Conservation (phyloP, 164 flowering plant genomes). For the Vitis amurensis region DNA sequence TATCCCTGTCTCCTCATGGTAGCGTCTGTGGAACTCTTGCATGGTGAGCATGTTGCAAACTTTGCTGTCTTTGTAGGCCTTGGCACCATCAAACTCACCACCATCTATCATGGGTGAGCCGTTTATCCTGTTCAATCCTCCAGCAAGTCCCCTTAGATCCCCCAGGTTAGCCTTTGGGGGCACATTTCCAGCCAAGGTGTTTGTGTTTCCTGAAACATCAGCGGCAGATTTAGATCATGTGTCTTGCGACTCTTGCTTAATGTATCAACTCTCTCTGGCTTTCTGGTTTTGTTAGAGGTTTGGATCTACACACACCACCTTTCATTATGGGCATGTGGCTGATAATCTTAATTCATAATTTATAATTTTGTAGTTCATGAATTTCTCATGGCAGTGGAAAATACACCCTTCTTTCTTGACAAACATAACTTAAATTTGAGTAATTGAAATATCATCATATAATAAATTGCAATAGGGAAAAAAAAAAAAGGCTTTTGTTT, state of each 20-base stretch:
- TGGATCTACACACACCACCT: too few relatives aligned
- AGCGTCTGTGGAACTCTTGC: constrained; percentile 86
- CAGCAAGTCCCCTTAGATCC: constrained; percentile 71
- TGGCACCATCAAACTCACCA: constrained; percentile 83
- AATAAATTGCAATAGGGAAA: too few relatives aligned
- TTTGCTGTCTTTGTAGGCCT: constrained; percentile 92
- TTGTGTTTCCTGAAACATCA: constrained; percentile 61
- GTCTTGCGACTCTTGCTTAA: not conserved
- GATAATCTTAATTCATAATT: too few relatives aligned
- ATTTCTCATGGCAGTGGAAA: too few relatives aligned
- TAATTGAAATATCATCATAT: too few relatives aligned
- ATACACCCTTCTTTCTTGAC: too few relatives aligned
- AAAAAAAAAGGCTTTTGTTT: too few relatives aligned
- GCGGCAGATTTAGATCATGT: not conserved
- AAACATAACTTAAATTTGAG: too few relatives aligned
- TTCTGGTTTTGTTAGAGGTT: too few relatives aligned
- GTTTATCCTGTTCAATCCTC: constrained; percentile 65
- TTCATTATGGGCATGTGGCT: too few relatives aligned
- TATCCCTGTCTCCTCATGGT: constrained; percentile 80
- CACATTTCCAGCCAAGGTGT: constrained; percentile 84
- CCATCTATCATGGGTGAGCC: constrained; percentile 83
- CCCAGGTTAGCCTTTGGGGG: constrained; percentile 88
- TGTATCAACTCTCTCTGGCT: too few relatives aligned
- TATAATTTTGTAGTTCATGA: too few relatives aligned
- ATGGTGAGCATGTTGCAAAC: constrained; percentile 92